Conservation (phyloP, 176 grass and related monocot genomes). For the Microstegium vimineum region DNA sequence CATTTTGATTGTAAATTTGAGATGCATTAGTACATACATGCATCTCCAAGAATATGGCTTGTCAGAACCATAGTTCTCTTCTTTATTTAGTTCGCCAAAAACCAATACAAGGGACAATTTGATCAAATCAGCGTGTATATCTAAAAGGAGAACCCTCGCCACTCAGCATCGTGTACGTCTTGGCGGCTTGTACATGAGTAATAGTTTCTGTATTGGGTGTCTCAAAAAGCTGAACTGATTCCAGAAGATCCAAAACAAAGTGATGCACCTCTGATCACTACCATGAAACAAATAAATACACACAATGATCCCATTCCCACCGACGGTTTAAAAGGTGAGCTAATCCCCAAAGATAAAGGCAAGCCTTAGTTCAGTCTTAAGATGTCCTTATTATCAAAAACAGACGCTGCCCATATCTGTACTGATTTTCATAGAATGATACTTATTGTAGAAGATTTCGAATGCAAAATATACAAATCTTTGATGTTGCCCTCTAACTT, state of each 20-base stretch:
- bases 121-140: neutral
- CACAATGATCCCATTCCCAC: neutral
- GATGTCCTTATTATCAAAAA: conserved; percentile 31
- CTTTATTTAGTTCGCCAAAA: neutral
- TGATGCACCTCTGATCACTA: neutral
- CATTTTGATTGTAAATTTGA: neutral
- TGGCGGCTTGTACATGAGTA: neutral
- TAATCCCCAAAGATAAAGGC: neutral
- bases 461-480: conserved; percentile 64
- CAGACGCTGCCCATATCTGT: conserved; percentile 38
- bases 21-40: neutral
- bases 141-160: neutral
- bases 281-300: neutral
- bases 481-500: conserved; percentile 69
- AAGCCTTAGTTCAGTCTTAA: neutral
- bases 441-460: conserved; percentile 82
- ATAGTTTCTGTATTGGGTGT: neutral
- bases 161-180: neutral
- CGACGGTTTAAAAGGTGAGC: neutral
- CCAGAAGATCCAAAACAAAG: conserved; percentile 10
- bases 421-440: conserved; percentile 43
- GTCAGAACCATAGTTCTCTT: neutral
- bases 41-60: neutral
- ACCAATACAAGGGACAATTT: neutral
- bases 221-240: conserved; percentile 15